Evolutionary conservation across 2,329 filamentous ascomycete genomes (phyloP).

Genomic region (Fusarium torulosum): DNA sequence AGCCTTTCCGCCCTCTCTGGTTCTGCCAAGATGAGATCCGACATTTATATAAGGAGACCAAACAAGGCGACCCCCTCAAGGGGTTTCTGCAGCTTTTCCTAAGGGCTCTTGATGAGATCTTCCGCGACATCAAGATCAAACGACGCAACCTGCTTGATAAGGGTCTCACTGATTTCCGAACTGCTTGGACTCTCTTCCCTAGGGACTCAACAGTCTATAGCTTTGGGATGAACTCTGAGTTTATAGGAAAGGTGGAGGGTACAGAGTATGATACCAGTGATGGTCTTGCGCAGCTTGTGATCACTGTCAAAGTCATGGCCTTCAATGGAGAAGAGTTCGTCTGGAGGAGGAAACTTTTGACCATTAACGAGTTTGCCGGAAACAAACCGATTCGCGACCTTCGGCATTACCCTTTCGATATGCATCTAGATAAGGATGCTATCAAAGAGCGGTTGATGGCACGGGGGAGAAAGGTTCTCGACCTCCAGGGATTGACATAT

Average conservation of each 20-base stretch:
- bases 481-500: constrained; percentile 58
- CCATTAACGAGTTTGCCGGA: constrained; percentile 53
- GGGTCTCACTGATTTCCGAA: constrained; percentile 57
- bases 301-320: constrained; percentile 53
- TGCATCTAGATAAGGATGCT: constrained; percentile 48
- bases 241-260: constrained; percentile 56
- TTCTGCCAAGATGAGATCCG: constrained; percentile 60
- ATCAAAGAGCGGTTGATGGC: constrained; percentile 49
- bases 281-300: constrained; percentile 33
- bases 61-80: constrained; percentile 49
- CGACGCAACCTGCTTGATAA: constrained; percentile 53
- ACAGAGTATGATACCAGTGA: constrained; percentile 48
- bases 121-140: constrained; percentile 55
- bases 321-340: constrained; percentile 58
- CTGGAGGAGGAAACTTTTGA: constrained; percentile 54
- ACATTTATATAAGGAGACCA: constrained; percentile 48
- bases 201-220: constrained; percentile 55
- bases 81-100: constrained; percentile 57
- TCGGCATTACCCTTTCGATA: constrained; percentile 54
- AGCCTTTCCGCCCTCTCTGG: constrained; percentile 59
- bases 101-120: constrained; percentile 58
- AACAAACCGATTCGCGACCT: constrained; percentile 58
- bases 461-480: constrained; percentile 57
- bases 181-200: constrained; percentile 61
- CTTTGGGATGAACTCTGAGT: constrained; percentile 56